Evolutionary conservation across 352 stramenopile species (phyloP).

Genomic region (Elongisporangium undulatum): DNA sequence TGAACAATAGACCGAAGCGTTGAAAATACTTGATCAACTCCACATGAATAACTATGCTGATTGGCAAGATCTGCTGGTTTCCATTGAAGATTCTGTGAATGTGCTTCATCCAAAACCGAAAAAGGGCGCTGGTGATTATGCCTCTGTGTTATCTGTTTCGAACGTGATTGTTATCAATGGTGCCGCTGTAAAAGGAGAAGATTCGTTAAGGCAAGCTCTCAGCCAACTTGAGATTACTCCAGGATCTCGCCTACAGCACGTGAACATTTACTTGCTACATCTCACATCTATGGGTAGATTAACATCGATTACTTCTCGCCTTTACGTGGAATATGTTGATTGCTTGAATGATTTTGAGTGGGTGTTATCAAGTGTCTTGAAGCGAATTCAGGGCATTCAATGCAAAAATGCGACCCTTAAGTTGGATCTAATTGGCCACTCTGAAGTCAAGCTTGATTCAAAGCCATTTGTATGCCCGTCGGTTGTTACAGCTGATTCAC

Average conservation of each 20-base stretch:
- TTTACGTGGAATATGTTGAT: constrained; percentile 10
- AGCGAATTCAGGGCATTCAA: constrained; percentile 4
- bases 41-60: background rate
- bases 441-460: background rate
- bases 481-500: background rate
- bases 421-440: background rate
- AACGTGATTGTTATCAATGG: constrained; percentile 13
- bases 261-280: constrained; percentile 11
- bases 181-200: background rate
- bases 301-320: background rate
- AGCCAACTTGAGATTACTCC: background rate
- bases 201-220: background rate
- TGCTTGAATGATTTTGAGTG: constrained; percentile 11
- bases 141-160: background rate
- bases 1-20: constrained; percentile 3
- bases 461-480: background rate
- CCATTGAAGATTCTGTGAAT: background rate
- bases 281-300: background rate
- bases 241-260: background rate
- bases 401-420: constrained; percentile 6
- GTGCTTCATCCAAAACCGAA: background rate
- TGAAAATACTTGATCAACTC: constrained; percentile 13
- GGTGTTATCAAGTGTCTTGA: constrained; percentile 10
- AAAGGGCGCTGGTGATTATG: background rate
- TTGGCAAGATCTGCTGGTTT: background rate